Evolutionary conservation across 2,329 filamentous ascomycete genomes (phyloP).

Genomic region (Exophiala viscosa): DNA sequence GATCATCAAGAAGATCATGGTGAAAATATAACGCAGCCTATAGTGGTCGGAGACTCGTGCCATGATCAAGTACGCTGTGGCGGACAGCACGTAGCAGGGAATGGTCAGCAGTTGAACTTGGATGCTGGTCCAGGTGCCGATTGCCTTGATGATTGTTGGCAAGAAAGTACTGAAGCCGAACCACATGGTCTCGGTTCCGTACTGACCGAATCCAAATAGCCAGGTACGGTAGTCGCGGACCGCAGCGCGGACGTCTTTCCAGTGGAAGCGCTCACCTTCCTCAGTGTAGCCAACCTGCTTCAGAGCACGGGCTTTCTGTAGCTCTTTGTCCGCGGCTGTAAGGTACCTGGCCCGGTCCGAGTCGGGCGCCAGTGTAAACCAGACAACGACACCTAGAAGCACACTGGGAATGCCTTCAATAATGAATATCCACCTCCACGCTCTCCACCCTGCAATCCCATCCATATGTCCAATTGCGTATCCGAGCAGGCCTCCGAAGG

Average conservation of each 20-base stretch:
- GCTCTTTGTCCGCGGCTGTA: too few species aligned
- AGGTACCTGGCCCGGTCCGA: too few species aligned
- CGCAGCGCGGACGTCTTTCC: constrained; percentile 61
- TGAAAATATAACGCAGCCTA: constrained; percentile 63
- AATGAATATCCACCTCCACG: too few species aligned
- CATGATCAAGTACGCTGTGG: constrained; percentile 62
- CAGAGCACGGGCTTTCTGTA: too few species aligned
- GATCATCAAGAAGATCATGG: constrained; percentile 57
- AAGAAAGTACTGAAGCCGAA: constrained; percentile 73
- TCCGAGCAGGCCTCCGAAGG: too few species aligned
- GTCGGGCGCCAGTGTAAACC: too few species aligned
- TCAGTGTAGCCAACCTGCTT: too few species aligned
- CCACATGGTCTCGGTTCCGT: constrained; percentile 70
- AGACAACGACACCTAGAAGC: too few species aligned
- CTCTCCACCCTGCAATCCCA: too few species aligned
- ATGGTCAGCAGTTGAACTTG: constrained; percentile 72
- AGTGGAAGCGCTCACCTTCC: constrained; percentile 42
- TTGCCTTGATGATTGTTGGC: constrained; percentile 70
- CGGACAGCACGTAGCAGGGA: constrained; percentile 70
- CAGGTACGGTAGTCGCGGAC: constrained; percentile 73
- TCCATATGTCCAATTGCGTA: too few species aligned
- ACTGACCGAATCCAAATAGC: constrained; percentile 65
- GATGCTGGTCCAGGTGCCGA: constrained; percentile 60
- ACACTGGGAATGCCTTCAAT: too few species aligned
- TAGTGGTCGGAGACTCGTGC: constrained; percentile 65